These are phyloP conservation scores for Microdochium paspali DNA, from an alignment of 2,329 filamentous ascomycete genomes.

Conservation along the genomic window DNA sequence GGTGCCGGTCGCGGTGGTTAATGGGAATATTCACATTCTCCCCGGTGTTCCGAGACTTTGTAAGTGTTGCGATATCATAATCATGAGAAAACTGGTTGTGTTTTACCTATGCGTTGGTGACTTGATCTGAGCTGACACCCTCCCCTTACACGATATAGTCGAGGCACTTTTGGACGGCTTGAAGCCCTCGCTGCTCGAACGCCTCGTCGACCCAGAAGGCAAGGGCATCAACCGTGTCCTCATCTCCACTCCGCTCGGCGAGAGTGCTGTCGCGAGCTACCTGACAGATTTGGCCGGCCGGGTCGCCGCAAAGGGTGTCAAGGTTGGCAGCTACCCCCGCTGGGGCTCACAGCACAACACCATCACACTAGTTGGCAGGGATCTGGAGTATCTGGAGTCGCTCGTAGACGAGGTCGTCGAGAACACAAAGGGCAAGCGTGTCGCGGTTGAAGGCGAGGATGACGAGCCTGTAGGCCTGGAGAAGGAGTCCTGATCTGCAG, in stretches of 20 bases:
- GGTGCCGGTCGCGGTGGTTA: constrained; percentile 84
- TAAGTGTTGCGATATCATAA: constrained; percentile 22
- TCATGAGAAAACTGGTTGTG: too few species aligned
- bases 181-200: constrained; percentile 59
- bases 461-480: constrained; percentile 29
- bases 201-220: constrained; percentile 68
- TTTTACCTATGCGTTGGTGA: neutral
- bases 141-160: constrained; percentile 34
- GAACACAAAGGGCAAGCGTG: constrained; percentile 63
- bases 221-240: constrained; percentile 72
- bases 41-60: constrained; percentile 82
- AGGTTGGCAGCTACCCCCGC: constrained; percentile 90
- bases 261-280: constrained; percentile 77
- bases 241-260: constrained; percentile 78
- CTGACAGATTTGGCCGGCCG: constrained; percentile 69
- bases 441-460: constrained; percentile 63
- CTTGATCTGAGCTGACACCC: neutral
- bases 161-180: constrained; percentile 69
- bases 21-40: constrained; percentile 87
- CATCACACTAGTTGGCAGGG: constrained; percentile 75
- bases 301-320: constrained; percentile 69
- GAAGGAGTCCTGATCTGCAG: neutral
- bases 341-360: constrained; percentile 86
- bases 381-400: constrained; percentile 68
- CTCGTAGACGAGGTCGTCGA: constrained; percentile 69